Evolutionary conservation across 768 basidiomycete genomes (phyloP).

Genomic region (Russula compacta): DNA sequence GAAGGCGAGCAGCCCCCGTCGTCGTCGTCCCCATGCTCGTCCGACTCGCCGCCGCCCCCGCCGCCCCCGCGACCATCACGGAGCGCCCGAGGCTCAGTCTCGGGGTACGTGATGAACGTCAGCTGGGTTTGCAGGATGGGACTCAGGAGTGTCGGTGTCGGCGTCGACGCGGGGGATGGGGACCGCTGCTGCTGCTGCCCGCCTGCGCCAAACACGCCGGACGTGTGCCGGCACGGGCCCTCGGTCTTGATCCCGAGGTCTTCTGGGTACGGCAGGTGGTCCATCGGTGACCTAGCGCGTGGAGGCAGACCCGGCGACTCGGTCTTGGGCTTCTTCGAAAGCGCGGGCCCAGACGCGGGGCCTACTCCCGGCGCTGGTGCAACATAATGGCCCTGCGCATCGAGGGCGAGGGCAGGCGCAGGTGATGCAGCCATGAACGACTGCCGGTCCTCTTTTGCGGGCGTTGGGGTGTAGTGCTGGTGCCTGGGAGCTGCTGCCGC

Average conservation of each 20-base stretch:
- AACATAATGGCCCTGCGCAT: background rate
- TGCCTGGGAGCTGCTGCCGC: background rate
- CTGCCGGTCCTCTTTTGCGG: background rate
- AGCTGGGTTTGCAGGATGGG: slow-evolving; percentile 1
- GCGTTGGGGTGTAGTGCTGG: background rate
- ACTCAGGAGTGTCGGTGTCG: background rate
- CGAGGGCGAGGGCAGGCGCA: background rate
- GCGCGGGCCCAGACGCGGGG: background rate
- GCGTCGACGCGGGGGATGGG: background rate
- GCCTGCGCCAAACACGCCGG: background rate
- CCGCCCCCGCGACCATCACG: background rate
- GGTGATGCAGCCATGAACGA: background rate
- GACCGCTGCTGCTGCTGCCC: background rate
- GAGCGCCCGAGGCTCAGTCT: slow-evolving; percentile 3
- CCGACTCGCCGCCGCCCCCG: background rate
- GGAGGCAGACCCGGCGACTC: background rate
- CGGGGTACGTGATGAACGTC: slow-evolving; percentile 14
- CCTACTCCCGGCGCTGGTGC: background rate
- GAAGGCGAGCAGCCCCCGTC: slow-evolving; percentile 14
- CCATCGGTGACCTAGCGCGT: slow-evolving; percentile 16
- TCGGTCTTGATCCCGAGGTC: background rate
- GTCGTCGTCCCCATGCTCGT: slow-evolving; percentile 2
- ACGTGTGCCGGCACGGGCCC: background rate
- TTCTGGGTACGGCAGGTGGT: slow-evolving; percentile 16
- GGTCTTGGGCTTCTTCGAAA: background rate